Conservation (phyloP, 2,329 filamentous ascomycete genomes). For the Colletotrichum sojae region DNA sequence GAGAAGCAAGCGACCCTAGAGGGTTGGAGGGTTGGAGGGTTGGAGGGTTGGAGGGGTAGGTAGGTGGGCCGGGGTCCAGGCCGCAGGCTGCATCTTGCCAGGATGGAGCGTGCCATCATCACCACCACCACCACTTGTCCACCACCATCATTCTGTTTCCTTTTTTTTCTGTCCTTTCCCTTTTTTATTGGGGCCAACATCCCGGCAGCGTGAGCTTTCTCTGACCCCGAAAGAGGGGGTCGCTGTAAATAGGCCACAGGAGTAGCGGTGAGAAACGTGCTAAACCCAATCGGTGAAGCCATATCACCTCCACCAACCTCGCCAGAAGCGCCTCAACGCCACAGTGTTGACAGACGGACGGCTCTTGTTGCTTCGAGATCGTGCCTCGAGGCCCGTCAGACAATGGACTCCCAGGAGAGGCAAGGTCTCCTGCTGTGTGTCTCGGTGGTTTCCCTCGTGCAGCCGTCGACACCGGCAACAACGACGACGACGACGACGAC, state of each 20-base stretch:
- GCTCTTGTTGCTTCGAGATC: too few relatives aligned
- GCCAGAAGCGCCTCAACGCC: conserved; percentile 36
- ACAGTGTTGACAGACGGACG: conserved; percentile 25
- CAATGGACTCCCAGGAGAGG: neutral
- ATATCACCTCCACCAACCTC: conserved; percentile 37
- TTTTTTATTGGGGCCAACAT: neutral
- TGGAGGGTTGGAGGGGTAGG: neutral
- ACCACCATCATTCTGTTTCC: too few relatives aligned
- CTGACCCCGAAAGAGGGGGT: conserved; percentile 37
- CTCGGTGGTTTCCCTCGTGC: too few relatives aligned
- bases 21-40: neutral
- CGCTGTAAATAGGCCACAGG: conserved; percentile 41
- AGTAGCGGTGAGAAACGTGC: conserved; percentile 43
- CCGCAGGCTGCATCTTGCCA: conserved; percentile 16
- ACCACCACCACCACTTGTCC: neutral
- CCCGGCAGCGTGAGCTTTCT: conserved; percentile 13
- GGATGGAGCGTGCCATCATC: conserved; percentile 19
- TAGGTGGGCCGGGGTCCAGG: conserved; percentile 28
- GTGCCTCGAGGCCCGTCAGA: neutral
- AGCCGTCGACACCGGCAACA: too few relatives aligned
- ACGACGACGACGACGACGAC: too few relatives aligned
- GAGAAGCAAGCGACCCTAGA: conserved; percentile 33
- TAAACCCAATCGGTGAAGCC: conserved; percentile 41
- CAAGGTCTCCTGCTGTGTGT: too few relatives aligned
- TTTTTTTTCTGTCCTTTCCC: neutral